Evolutionary conservation across 176 grass and related monocot species (phyloP), one percentile per base, ranked within the genome.

Genomic region (Ampelocalamus luodianensis): DNA sequence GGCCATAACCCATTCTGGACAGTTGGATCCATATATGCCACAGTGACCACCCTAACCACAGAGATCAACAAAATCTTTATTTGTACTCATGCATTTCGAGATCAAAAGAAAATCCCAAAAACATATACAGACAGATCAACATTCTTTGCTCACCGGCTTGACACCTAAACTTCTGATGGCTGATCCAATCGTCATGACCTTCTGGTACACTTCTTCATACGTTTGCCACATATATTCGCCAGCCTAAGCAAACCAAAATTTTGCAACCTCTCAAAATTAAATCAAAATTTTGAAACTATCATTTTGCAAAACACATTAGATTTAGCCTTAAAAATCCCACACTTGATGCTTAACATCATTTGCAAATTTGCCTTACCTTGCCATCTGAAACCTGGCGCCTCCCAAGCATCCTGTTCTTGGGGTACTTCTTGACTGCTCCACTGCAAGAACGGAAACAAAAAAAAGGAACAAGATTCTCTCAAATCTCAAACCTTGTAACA

Each of bases 11-110:
- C 96, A 98, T 93, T 98, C 93, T 36, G 96, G 91, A 74, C 93
- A 92, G 88, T 98, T 98, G 55, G 91, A 90, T 85, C 96, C 96
- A 87, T 95, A 98, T 78, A 98, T 98, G 60, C 89, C 96, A 83
- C 96, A 98, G 59, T 90, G 89, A 83, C 83, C 83, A 50, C 96
- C 91, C 96, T 98, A 83, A 8, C 68, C 77, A 81, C 43, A 77
- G 2, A 88, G 43, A 71, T 69, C n/a, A 85, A 81, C n/a, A 50
- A 65, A 37, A 40, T 67, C 23, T 39, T 85, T 22, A 75, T 32
- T 8, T 68, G 15, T 46, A 50, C 10, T 54, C 24, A 54, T 13
- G 10, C 6, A 56, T 54, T 86, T 75, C 53, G 81, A 12, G 71
- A 56, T 44, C 1, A 61, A 50, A 50, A 54, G 1, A 8, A 20